These are phyloP conservation scores for Clarkia xantiana DNA, from an alignment of 345 rosid genomes.

Conservation along the genomic window DNA sequence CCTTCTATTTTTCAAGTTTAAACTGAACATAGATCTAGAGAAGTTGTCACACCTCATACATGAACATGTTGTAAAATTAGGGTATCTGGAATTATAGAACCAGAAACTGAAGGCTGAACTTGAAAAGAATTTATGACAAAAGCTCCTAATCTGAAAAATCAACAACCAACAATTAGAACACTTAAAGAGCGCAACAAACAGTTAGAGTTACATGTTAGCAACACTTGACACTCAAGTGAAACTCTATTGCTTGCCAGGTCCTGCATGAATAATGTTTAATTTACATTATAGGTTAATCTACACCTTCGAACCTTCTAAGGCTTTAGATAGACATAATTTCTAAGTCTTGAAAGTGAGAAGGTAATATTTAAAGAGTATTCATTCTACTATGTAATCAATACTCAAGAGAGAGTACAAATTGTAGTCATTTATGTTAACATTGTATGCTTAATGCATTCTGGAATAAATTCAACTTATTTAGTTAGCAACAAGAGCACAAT, in stretches of 20 bases:
- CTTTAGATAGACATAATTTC: constrained; percentile 79
- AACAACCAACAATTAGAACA: constrained; percentile 95
- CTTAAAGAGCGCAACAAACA: constrained; percentile 96
- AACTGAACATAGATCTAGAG: too few relatives aligned
- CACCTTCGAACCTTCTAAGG: too few relatives aligned
- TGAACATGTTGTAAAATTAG: constrained; percentile 82
- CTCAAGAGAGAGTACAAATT: too few relatives aligned
- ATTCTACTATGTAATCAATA: too few relatives aligned
- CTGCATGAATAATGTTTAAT: too few relatives aligned
- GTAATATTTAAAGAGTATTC: constrained; percentile 19
- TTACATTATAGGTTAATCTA: too few relatives aligned
- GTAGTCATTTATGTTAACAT: too few relatives aligned
- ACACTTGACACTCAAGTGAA: background rate
- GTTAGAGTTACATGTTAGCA: constrained; percentile 83
- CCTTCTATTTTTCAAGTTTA: too few relatives aligned
- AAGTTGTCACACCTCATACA: too few relatives aligned
- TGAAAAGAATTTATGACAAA: constrained; percentile 90
- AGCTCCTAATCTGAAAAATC: constrained; percentile 92
- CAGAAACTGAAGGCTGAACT: constrained; percentile 95
- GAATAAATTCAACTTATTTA: too few relatives aligned
- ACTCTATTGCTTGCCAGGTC: background rate
- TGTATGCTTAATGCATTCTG: too few relatives aligned
- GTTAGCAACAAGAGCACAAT: too few relatives aligned
- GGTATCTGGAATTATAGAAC: constrained; percentile 81
- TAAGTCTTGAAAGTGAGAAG: constrained; percentile 95